phyloP scores from a whole-genome alignment of 169 alveolate species.

The Sarcocystis neurona region DNA sequence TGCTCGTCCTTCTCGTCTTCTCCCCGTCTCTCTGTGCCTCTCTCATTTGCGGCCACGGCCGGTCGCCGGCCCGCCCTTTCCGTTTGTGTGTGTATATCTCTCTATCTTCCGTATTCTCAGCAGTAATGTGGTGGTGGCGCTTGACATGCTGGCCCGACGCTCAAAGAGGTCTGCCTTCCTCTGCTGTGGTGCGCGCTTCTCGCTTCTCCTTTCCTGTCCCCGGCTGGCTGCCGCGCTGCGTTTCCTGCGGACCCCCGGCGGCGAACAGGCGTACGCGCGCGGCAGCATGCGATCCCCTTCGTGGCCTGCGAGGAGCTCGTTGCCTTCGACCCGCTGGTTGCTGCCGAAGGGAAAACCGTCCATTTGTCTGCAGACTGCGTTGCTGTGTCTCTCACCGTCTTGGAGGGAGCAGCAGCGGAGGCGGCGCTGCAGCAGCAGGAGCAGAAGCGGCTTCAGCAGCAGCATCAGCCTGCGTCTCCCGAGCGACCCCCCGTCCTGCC shows the following conservation, averaged over 20 bases:
- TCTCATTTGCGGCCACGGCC: no score
- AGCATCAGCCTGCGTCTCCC: not conserved
- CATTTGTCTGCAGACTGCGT: not conserved
- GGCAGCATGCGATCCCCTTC: conserved; percentile 46
- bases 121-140: no score
- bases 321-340: conserved; percentile 18
- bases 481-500: not conserved
- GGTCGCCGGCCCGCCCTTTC: no score
- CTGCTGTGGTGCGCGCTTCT: not conserved
- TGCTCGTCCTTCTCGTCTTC: no score
- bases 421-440: conserved; percentile 22
- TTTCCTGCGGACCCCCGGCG: not conserved
- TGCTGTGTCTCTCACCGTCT: not conserved
- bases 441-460: not conserved
- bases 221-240: no score
- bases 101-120: no score
- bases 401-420: conserved; percentile 10
- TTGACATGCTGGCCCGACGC: no score
- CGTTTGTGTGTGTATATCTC: no score
- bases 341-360: conserved; percentile 9
- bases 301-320: conserved; percentile 35
- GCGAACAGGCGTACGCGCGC: conserved; percentile 52
- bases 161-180: no score
- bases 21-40: no score
- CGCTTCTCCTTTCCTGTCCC: not conserved